Base-by-base conservation (phyloP, 140 eudicot species). In the Anethum foeniculum region DNA sequence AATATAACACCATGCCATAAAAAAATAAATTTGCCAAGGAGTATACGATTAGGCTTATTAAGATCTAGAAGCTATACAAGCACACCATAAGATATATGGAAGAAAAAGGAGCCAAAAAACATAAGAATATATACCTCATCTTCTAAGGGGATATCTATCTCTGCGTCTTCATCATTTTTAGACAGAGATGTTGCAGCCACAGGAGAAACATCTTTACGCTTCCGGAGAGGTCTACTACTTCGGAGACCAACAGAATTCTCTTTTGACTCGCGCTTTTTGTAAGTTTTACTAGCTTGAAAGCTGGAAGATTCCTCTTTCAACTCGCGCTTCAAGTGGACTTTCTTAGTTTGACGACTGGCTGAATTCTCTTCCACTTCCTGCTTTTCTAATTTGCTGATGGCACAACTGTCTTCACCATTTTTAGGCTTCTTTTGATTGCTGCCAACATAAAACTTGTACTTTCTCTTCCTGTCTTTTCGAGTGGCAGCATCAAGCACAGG, bases 401-500 rank as follows among this genome's bases (percentile, higher is more conserved):
- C 77, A 80, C 25, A 21, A 79, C 88, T 86, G 27, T 81, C 87
- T 76, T 92, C 87, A 54, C 85, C 88, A 23, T 81, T 83, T 84
- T 71, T 86, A 77, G 83, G 76, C 81, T 84, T 90, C 81, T 89
- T 90, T 60, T 64, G 80, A 75, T 43, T 75, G 46, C 82, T 84
- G 64, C 80, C 79, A 3, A 71, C 75, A 38, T 81, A 71, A 80
- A 47, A 68, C 75, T 89, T 91, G 15, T 13, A 74, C 86, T 88
- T 90, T 77, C 92, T 88, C 84, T 89, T 89, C 78, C 80, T 84
- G 48, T 80, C 76, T 79, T 85, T 82, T 28, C 81, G 81, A 51
- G 64, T 80, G 49, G 80, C 72, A 76, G 84, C 88, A 80, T 86
- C 90, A 58, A 79, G 13, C 27, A 67, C 86, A 77, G 83, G 87